phyloP scores from a whole-genome alignment of 169 alveolate genomes.

The Plasmodium blacklocki region DNA sequence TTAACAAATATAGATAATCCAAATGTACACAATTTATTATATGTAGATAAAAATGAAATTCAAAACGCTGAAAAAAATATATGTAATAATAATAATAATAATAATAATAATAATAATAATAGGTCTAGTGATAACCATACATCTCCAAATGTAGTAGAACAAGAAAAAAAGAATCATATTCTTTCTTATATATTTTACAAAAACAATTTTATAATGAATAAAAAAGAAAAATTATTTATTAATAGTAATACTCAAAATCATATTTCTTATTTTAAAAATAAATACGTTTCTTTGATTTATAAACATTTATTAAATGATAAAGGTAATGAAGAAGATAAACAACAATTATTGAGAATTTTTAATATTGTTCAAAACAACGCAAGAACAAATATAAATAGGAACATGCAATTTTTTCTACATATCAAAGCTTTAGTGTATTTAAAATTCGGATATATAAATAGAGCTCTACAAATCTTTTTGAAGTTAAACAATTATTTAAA shows the following conservation, averaged over 20 bases:
- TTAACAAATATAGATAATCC: no score
- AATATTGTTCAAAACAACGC: no score
- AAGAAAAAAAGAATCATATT: no score
- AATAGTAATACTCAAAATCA: background rate
- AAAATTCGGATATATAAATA: slow-evolving; percentile 6
- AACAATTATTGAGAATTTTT: background rate
- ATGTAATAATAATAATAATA: no score
- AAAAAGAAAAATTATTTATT: background rate
- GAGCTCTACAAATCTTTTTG: background rate
- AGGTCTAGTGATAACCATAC: no score
- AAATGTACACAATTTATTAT: no score
- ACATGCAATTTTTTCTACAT: background rate
- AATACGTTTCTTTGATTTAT: slow-evolving; percentile 28
- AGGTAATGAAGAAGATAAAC: slow-evolving; percentile 20
- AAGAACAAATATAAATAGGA: no score
- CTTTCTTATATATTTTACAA: no score
- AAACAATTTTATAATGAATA: background rate
- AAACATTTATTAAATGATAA: slow-evolving; percentile 25
- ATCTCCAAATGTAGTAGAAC: no score
- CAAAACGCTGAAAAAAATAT: no score
- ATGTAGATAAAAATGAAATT: no score
- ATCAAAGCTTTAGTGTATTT: background rate
- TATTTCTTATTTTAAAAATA: slow-evolving; percentile 18
- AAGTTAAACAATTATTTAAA: background rate
- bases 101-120: no score